phyloP scores from a whole-genome alignment of 257 asterid species.

The Oldenlandia corymbosa region DNA sequence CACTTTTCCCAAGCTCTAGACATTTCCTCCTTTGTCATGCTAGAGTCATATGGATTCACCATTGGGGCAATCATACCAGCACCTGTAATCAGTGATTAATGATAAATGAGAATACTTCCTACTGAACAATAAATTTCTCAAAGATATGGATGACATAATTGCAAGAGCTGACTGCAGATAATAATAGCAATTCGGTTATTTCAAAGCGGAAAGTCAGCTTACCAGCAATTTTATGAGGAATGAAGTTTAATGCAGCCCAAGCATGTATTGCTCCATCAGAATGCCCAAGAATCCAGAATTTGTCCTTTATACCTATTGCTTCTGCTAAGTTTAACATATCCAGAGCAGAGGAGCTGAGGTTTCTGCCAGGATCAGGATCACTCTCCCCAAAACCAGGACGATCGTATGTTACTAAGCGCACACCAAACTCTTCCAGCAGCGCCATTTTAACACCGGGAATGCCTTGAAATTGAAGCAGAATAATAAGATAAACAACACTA shows the following conservation, averaged over 20 bases:
- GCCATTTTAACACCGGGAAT: conserved; percentile 49
- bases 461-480: conserved; percentile 36
- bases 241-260: conserved; percentile 81
- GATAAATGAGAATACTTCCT: conserved; percentile 6
- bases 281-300: conserved; percentile 78
- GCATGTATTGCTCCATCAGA: conserved; percentile 76
- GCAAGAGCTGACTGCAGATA: too few species aligned
- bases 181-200: too few species aligned
- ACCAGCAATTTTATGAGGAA: conserved; percentile 73
- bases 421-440: conserved; percentile 73
- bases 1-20: conserved; percentile 64
- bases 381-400: conserved; percentile 98
- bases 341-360: conserved; percentile 69
- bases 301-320: conserved; percentile 47
- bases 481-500: not conserved
- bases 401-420: conserved; percentile 69
- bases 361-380: conserved; percentile 61
- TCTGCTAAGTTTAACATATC: conserved; percentile 67
- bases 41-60: conserved; percentile 67
- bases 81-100: conserved; percentile 33
- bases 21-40: conserved; percentile 75
- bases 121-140: not conserved
- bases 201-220: not conserved
- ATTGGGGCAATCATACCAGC: conserved; percentile 76
- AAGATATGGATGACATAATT: not conserved